Base-by-base conservation (phyloP, 1,139 yeast genomes). In the Pneumocystis sp. region DNA sequence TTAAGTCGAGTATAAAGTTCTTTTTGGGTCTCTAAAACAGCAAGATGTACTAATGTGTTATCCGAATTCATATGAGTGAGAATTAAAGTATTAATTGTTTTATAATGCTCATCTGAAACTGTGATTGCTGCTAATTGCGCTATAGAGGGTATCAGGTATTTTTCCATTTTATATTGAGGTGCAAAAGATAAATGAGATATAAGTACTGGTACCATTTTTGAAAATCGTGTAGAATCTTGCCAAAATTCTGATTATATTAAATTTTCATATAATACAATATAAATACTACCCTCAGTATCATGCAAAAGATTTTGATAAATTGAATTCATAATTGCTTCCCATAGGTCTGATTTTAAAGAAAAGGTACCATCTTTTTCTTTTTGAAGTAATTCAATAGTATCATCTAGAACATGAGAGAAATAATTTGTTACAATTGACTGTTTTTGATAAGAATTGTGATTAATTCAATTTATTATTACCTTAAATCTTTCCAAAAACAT, bases 171-270 rank as follows among this genome's bases (percentile, higher is more conserved):
- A 50, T 63, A 63, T 15, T 60, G 50, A 44, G 63, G 59, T 6
- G 68, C 62, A 40, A 42, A 61, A 8, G 77, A 73, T 68, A 91
- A 79, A 76, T 90, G 96, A 29, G 77, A 77, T 67, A 88, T 77
- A 67, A 95, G 80, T 19, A 87, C 82, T 44, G 75, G 78, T 29
- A 85, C 81, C 57, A 90, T 81, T 67, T 83, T 77, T 63, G 87
- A 95, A 73, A 90, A 93, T 74, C 97, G 83, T 59, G 89, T 84
- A 67, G 86, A 87, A 64, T 90, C 85, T 66, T 88, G 86, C 97
- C 98, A 93, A 78, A 88, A 93, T 73, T 93, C 97, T 71, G 87
- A 96, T 73, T 87, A 88, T 3, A 25, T 73, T 91, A 97, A 73
- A 85, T 87, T 72, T 85, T 89, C 79, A 91, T 89, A 1, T 96